Evolutionary conservation across 768 basidiomycete genomes (phyloP), one percentile per base, ranked within the genome.

Genomic region (Trametopsis cervina): DNA sequence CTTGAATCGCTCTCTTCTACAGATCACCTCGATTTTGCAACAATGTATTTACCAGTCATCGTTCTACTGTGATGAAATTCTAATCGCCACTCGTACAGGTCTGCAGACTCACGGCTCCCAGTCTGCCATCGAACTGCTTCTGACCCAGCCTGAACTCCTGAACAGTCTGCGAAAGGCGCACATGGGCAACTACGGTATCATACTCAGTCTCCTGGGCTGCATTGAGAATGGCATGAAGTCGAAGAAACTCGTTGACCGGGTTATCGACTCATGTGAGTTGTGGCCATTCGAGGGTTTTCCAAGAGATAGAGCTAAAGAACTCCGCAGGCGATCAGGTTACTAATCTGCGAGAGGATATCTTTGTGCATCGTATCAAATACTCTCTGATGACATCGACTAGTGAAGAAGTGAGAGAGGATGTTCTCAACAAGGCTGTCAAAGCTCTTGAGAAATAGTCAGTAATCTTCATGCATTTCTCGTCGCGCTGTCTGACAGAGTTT

Each of bases 131-230:
- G 81, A 87, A 51, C 74, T 96, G 15, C 76, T 99, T 2, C 81
- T 94, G 64, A 72, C 78, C 0, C 83, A 91, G 33, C 85, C 93
- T 0, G 65, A 78, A 0, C 68, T 98, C 1, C 69, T 97, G 27
- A 92, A 97, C 46, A 88, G 83, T 58, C 71, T 96, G 12, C 82
- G 91, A 40, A 94, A 86, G 58, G 94, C 94, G 1, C 80, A 95
- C 54, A 79, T 85, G 72, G 96, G 96, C 38, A 92, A 87, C 55
- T 99, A 96, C 61, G 82, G 91, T 42, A 71, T 94, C 36, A 84
- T 99, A 35, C 77, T 98, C 24, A 91, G 90, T 59, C 74, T 99
- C 40, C 73, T 98, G 4, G 94, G 94, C n/a, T 92, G 85, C 56
- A 67, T 99, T 40, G 96, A 98, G 55, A 75, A 85, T 45, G 96